phyloP scores from a whole-genome alignment of 345 rosid species.

The Lepidium aucheri region DNA sequence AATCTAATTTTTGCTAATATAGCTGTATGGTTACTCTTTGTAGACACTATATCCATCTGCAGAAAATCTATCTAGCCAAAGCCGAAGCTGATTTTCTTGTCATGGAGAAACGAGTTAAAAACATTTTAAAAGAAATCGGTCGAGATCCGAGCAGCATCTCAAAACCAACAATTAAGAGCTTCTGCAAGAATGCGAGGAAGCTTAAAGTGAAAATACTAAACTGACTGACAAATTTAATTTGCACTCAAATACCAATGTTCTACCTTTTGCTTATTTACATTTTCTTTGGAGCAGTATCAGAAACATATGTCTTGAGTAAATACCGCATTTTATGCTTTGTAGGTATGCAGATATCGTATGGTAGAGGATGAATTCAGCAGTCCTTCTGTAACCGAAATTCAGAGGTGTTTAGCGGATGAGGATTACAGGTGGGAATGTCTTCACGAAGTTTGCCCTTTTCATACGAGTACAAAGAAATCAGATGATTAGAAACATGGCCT shows the following conservation, averaged over 20 bases:
- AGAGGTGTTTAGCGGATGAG: constrained; percentile 71
- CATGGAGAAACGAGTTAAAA: constrained; percentile 55
- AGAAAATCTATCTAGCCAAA: constrained; percentile 82
- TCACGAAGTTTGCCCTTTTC: neutral
- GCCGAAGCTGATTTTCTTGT: constrained; percentile 86
- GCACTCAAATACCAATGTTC: neutral
- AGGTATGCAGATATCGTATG: constrained; percentile 74
- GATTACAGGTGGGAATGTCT: constrained; percentile 57
- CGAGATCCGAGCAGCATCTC: constrained; percentile 62
- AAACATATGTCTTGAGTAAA: neutral
- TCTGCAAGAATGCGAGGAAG: constrained; percentile 88
- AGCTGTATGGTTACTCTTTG: constrained; percentile 11
- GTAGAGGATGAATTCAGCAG: constrained; percentile 78
- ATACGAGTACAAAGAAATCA: neutral
- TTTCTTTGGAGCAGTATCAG: neutral
- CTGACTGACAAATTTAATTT: neutral
- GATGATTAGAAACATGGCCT: neutral
- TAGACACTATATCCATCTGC: constrained; percentile 83
- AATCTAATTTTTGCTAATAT: neutral
- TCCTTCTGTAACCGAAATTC: constrained; percentile 59
- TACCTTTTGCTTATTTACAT: neutral
- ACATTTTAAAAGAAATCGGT: constrained; percentile 63
- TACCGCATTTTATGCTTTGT: constrained; percentile 15
- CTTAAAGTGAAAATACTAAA: constrained; percentile 50
- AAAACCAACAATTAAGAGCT: constrained; percentile 57